Conservation (phyloP, 2,329 filamentous ascomycete species). For the Cladosporium colombiae region DNA sequence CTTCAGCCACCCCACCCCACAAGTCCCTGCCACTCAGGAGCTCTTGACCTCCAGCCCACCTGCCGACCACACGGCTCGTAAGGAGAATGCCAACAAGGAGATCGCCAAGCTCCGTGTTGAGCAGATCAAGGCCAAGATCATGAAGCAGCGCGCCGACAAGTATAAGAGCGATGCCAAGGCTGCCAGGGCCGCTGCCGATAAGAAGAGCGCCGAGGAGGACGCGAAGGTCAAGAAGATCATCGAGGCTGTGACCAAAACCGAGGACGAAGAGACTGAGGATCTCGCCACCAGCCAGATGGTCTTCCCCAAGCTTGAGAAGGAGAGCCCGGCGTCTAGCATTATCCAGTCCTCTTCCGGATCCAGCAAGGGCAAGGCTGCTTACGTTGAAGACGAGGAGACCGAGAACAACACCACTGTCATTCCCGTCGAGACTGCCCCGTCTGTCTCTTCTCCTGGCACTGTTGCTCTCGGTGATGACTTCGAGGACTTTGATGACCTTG, state of each 20-base stretch:
- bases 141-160: slow-evolving; percentile 35
- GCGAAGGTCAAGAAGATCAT: slow-evolving; percentile 35
- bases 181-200: slow-evolving; percentile 32
- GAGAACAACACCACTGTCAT: slow-evolving; percentile 37
- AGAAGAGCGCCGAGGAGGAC: slow-evolving; percentile 31
- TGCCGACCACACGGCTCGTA: slow-evolving; percentile 9
- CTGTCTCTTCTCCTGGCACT: slow-evolving; percentile 8
- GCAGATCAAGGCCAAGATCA: slow-evolving; percentile 36
- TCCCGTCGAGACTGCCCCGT: slow-evolving; percentile 37
- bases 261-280: slow-evolving; percentile 39
- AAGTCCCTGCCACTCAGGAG: background rate
- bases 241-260: slow-evolving; percentile 28
- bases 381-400: slow-evolving; percentile 61
- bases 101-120: slow-evolving; percentile 35
- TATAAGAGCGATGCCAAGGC: slow-evolving; percentile 26
- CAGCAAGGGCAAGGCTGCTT: slow-evolving; percentile 52
- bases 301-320: slow-evolving; percentile 94
- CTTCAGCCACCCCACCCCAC: slow-evolving; percentile 14
- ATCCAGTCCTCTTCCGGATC: slow-evolving; percentile 52
- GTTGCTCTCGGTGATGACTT: slow-evolving; percentile 32
- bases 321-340: slow-evolving; percentile 80
- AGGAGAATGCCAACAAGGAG: slow-evolving; percentile 27
- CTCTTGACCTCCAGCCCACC: background rate
- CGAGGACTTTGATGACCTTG: slow-evolving; percentile 55
- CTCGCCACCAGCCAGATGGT: slow-evolving; percentile 72